phyloP scores from a whole-genome alignment of 768 basidiomycete genomes.

The Suillus plorans region DNA sequence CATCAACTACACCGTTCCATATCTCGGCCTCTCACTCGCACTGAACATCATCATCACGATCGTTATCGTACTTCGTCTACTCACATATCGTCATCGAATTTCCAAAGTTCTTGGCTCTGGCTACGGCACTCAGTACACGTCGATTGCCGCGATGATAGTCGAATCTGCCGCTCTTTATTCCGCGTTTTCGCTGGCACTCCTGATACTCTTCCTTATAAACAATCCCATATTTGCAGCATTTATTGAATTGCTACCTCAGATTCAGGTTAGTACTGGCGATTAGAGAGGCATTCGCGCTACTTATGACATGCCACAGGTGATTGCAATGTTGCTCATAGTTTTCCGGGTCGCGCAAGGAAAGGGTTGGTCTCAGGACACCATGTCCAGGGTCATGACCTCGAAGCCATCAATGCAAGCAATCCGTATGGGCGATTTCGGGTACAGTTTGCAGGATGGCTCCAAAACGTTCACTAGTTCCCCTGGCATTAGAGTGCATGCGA shows the following conservation, averaged over 20 bases:
- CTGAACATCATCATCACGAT: conserved; percentile 35
- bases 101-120: conserved; percentile 20
- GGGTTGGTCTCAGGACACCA: conserved; percentile 19
- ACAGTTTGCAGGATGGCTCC: background rate
- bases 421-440: background rate
- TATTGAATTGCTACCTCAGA: conserved; percentile 26
- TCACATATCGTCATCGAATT: conserved; percentile 17
- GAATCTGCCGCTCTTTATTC: conserved; percentile 36
- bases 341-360: conserved; percentile 30
- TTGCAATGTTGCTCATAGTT: conserved; percentile 31
- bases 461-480: background rate
- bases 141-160: conserved; percentile 33
- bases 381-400: background rate
- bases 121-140: conserved; percentile 28
- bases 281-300: background rate
- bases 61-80: conserved; percentile 29
- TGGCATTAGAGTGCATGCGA: background rate
- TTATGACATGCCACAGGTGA: conserved; percentile 17
- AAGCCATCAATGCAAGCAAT: background rate
- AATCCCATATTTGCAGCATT: conserved; percentile 29
- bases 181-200: conserved; percentile 25
- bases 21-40: conserved; percentile 26
- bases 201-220: conserved; percentile 24
- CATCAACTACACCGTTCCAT: conserved; percentile 20
- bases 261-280: conserved; percentile 23